Conservation (phyloP, 306 rosid species). For the Vachellia pachyceras region DNA sequence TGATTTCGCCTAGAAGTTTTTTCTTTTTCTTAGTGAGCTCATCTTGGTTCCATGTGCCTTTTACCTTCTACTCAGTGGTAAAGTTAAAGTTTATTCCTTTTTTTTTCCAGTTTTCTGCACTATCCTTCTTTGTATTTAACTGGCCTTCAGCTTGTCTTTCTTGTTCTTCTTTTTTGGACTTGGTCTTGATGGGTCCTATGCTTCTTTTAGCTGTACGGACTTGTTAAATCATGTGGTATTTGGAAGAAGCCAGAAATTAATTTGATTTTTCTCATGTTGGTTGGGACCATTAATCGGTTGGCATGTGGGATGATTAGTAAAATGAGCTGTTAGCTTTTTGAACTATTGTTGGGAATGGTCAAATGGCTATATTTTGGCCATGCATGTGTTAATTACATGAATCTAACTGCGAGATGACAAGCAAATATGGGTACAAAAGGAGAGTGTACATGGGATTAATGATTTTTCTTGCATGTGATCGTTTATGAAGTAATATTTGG, state of each 20-base stretch:
- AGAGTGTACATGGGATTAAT: not conserved
- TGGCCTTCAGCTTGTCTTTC: not conserved
- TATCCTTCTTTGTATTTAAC: not conserved
- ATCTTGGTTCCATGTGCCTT: not conserved
- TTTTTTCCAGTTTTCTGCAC: not conserved
- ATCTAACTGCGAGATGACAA: not conserved
- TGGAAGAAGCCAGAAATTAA: not conserved
- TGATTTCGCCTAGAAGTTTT: not conserved
- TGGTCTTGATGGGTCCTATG: not conserved
- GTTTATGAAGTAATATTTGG: not conserved
- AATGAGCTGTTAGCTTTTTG: not conserved
- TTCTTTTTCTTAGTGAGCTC: not conserved
- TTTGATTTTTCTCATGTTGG: not conserved
- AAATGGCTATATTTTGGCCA: slow-evolving; percentile 4
- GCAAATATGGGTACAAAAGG: not conserved
- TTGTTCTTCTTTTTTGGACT: not conserved
- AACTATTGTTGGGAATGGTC: slow-evolving; percentile 2
- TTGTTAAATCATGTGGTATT: slow-evolving; percentile 28
- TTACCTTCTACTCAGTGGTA: slow-evolving; percentile 7
- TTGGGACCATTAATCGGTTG: not conserved
- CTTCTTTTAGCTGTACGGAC: not conserved
- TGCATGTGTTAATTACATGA: slow-evolving; percentile 18
- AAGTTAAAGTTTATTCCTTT: not conserved
- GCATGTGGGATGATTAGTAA: not conserved
- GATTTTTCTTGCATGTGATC: slow-evolving; percentile 26